Evolutionary conservation across 805 yeast genomes (phyloP), one percentile per base, ranked within the genome.

Genomic region (Myxozyma neotropica): DNA sequence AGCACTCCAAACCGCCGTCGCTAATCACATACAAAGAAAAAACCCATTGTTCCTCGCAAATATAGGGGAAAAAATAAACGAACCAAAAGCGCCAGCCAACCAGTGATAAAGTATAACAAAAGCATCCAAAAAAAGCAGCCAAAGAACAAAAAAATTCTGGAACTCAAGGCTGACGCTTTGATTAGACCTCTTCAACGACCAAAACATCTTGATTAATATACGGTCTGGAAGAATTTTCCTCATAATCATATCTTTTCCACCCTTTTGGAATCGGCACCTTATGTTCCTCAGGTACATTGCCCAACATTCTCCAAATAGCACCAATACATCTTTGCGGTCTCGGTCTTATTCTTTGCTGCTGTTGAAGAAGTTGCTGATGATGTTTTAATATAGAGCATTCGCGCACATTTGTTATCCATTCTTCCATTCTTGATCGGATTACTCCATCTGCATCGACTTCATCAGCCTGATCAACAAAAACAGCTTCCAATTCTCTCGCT

Each of bases 221-320:
- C 47, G 46, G 35, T 3, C 46, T 17, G 27, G 31, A 27, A n/a
- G 47, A 6, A 31, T 46, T 38, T 17, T 31, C 19, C 23, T 46
- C 47, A 29, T 54, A 54, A 23, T 54, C 49, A 39, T 54, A 54
- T 33, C 58, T n/a, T 26, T 39, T 54, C 58, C 58, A 54, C 7
- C 42, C 40, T 15, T 38, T 29, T 35, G 58, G 58, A 17, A 54
- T 33, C 21, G 52, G 58, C 53, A 47, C 53, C 17, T 35, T 24
- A 6, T 54, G 29, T 23, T 46, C 48, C 21, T 54, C 58, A 8
- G 23, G 42, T 23, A 54, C 42, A 26, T 29, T 39, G 24, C 47
- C 7, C 33, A 54, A 33, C 48, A 38, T 29, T 21, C 43, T 40
- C 40, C 52, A 29, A n/a, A 47, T 19, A 3, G 36, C 35, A 3